Evolutionary conservation across 73 alveolate genomes (phyloP).

Genomic region (Breviolum minutum): DNA sequence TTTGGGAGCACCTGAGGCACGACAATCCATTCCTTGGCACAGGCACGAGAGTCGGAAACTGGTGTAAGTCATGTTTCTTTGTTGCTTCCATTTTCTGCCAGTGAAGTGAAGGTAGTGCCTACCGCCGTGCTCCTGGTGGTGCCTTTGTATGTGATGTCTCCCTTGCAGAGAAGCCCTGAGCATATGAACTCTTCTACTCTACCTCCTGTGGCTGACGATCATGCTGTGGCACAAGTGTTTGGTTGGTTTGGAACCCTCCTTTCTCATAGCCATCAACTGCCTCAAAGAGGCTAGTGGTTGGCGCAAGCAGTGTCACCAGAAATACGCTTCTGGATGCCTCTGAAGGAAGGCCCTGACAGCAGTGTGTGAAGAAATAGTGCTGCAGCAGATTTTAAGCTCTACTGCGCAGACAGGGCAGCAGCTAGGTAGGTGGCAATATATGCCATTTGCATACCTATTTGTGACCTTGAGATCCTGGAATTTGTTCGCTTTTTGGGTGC

Average conservation of each 20-base stretch:
- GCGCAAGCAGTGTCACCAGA: neutral
- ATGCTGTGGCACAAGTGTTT: no score
- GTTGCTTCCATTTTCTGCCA: neutral
- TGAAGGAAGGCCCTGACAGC: neutral
- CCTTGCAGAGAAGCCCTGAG: conserved; percentile 75
- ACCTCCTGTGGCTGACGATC: no score
- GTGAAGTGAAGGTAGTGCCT: conserved; percentile 54
- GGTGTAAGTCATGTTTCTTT: neutral
- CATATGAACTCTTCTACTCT: no score
- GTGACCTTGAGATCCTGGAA: no score
- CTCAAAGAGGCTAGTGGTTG: conserved; percentile 5
- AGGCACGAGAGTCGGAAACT: neutral
- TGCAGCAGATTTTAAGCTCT: no score
- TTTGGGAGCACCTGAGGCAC: conserved; percentile 10
- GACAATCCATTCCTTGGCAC: conserved; percentile 93
- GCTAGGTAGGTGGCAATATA: no score
- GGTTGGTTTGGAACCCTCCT: no score
- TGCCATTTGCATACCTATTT: no score
- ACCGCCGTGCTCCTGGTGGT: conserved; percentile 91
- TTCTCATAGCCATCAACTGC: neutral
- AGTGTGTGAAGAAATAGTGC: no score
- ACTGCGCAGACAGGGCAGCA: no score
- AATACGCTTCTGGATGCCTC: conserved; percentile 1
- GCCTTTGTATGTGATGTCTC: conserved; percentile 79
- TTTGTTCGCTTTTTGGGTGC: no score